Evolutionary conservation across 306 rosid species (phyloP).

Genomic region (Quercus gilva): DNA sequence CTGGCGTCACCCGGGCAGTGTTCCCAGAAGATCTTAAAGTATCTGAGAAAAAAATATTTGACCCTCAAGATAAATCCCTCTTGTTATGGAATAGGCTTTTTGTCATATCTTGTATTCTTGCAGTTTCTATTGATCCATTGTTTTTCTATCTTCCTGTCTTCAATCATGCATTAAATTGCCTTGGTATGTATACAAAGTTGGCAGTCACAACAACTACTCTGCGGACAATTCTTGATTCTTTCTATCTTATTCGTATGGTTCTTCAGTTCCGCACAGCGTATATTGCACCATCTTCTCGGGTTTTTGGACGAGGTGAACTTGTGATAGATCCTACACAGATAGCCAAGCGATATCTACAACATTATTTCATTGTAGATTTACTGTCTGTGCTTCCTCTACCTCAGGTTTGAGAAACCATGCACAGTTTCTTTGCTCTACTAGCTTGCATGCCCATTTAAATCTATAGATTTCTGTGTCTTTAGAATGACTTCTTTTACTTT

Average conservation of each 20-base stretch:
- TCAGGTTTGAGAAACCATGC: conserved; percentile 57
- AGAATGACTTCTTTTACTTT: neutral
- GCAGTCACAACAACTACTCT: conserved; percentile 45
- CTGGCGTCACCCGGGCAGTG: conserved; percentile 57
- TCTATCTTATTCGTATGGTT: conserved; percentile 68
- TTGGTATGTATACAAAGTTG: conserved; percentile 60
- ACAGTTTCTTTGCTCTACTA: conserved; percentile 4
- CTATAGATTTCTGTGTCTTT: neutral
- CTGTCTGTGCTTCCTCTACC: conserved; percentile 74
- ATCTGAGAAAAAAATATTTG: conserved; percentile 65
- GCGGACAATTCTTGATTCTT: conserved; percentile 50
- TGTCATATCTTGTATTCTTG: conserved; percentile 68
- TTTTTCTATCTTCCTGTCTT: conserved; percentile 87
- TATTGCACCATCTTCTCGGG: conserved; percentile 87
- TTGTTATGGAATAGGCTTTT: conserved; percentile 76
- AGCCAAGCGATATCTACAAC: conserved; percentile 67
- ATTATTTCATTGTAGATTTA: conserved; percentile 69
- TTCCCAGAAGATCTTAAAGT: conserved; percentile 79
- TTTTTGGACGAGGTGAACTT: conserved; percentile 95
- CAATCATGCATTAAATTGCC: conserved; percentile 55
- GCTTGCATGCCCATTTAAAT: neutral
- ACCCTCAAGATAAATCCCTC: conserved; percentile 81
- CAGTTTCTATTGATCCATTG: conserved; percentile 79
- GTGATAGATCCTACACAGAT: conserved; percentile 79
- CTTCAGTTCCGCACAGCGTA: conserved; percentile 85